phyloP scores from a whole-genome alignment of 306 rosid genomes.

The Cicer pinnatifidum region DNA sequence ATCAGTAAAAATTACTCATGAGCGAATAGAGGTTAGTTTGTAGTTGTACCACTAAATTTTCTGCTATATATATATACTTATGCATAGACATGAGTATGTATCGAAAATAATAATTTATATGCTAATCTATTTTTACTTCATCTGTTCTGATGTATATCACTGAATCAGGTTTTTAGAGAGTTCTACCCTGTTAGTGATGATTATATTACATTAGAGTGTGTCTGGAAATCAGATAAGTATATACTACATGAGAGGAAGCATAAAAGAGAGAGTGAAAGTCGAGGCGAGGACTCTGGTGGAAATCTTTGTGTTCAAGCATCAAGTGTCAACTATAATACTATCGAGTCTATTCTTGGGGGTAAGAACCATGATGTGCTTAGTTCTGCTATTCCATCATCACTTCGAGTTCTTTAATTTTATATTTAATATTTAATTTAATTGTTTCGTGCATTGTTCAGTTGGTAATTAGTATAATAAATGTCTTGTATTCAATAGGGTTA shows the following conservation, averaged over 20 bases:
- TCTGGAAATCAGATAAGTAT: slow-evolving; percentile 75
- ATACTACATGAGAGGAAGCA: slow-evolving; percentile 60
- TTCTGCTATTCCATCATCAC: slow-evolving; percentile 17
- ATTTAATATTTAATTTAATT: neutral
- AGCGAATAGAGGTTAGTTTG: slow-evolving; percentile 71
- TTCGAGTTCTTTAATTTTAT: neutral
- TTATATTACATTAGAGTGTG: slow-evolving; percentile 63
- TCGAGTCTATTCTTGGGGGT: slow-evolving; percentile 68
- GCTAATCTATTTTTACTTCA: slow-evolving; percentile 2
- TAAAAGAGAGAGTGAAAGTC: slow-evolving; percentile 48
- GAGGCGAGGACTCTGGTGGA: slow-evolving; percentile 49
- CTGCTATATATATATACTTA: neutral
- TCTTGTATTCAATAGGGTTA: neutral
- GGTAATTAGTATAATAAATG: slow-evolving; percentile 4
- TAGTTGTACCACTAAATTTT: slow-evolving; percentile 25
- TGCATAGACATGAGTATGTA: neutral
- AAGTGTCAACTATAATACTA: slow-evolving; percentile 58
- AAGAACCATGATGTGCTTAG: slow-evolving; percentile 40
- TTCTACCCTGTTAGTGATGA: slow-evolving; percentile 65
- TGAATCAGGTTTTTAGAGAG: slow-evolving; percentile 73
- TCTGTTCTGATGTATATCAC: slow-evolving; percentile 9
- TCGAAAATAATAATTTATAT: slow-evolving; percentile 6
- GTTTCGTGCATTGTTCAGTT: slow-evolving; percentile 35
- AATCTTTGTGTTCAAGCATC: slow-evolving; percentile 47
- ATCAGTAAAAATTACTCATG: slow-evolving; percentile 64